Conservation (phyloP, 345 rosid species). For the Fremontodendron californicum region DNA sequence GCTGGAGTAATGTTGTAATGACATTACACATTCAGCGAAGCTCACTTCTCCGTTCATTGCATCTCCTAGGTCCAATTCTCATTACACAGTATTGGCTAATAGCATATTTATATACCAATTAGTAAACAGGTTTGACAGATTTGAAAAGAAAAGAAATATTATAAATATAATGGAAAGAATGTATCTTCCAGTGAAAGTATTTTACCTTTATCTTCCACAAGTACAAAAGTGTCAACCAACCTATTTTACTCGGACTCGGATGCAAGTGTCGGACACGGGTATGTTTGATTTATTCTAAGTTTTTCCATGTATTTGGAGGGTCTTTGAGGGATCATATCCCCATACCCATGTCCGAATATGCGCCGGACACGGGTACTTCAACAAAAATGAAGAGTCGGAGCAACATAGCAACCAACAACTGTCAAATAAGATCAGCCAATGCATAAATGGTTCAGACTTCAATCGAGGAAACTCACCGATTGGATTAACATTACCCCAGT, state of each 20-base stretch:
- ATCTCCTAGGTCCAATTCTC: neutral
- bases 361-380: too few species aligned
- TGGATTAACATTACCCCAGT: too few species aligned
- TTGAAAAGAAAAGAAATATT: neutral
- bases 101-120: too few species aligned
- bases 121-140: too few species aligned
- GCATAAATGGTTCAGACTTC: neutral
- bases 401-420: too few species aligned
- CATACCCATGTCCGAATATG: too few species aligned
- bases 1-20: neutral
- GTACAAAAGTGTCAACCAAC: neutral
- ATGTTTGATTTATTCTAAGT: too few species aligned
- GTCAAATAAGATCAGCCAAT: neutral
- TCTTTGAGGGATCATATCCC: too few species aligned
- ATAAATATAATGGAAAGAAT: neutral
- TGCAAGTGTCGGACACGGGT: too few species aligned
- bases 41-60: neutral
- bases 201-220: neutral
- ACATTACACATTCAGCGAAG: neutral
- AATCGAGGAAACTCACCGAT: slow-evolving; percentile 59
- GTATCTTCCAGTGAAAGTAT: neutral
- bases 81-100: neutral
- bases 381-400: too few species aligned
- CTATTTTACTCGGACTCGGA: too few species aligned
- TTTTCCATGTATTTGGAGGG: too few species aligned